Conservation (phyloP, 208 protist species). For the Lotmaria passim region DNA sequence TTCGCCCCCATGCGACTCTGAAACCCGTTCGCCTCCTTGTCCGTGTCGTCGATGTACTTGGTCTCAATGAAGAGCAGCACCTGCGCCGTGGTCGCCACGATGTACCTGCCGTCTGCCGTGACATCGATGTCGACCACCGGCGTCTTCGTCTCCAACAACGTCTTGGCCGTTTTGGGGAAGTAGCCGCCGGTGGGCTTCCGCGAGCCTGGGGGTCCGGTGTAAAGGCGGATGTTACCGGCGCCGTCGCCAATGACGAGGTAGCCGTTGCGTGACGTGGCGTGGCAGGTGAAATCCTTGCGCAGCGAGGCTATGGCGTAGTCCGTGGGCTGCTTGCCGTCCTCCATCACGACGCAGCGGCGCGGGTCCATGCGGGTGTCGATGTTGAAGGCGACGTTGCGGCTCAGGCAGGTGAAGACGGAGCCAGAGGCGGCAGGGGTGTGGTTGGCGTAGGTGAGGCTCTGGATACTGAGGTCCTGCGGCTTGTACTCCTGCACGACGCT, state of each 20-base stretch:
- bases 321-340: conserved; percentile 37
- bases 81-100: conserved; percentile 50
- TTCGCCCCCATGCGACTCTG: conserved; percentile 53
- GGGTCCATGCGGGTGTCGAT: conserved; percentile 71
- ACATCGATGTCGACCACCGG: conserved; percentile 67
- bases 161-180: conserved; percentile 69
- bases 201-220: conserved; percentile 59
- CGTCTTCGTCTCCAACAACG: conserved; percentile 52
- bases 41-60: conserved; percentile 39
- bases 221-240: conserved; percentile 63
- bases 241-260: conserved; percentile 66
- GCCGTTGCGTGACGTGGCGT: conserved; percentile 57
- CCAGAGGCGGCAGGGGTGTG: conserved; percentile 44
- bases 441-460: conserved; percentile 47
- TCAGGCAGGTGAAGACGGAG: conserved; percentile 56
- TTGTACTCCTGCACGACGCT: conserved; percentile 56
- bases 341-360: conserved; percentile 44
- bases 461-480: conserved; percentile 30
- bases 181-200: conserved; percentile 44
- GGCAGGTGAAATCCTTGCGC: conserved; percentile 54
- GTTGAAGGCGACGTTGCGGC: conserved; percentile 63
- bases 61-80: conserved; percentile 61
- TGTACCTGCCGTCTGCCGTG: conserved; percentile 61
- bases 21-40: conserved; percentile 46
- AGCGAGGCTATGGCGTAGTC: conserved; percentile 47